phyloP scores from a whole-genome alignment of 345 rosid genomes.

The Gossypium ekmanianum region DNA sequence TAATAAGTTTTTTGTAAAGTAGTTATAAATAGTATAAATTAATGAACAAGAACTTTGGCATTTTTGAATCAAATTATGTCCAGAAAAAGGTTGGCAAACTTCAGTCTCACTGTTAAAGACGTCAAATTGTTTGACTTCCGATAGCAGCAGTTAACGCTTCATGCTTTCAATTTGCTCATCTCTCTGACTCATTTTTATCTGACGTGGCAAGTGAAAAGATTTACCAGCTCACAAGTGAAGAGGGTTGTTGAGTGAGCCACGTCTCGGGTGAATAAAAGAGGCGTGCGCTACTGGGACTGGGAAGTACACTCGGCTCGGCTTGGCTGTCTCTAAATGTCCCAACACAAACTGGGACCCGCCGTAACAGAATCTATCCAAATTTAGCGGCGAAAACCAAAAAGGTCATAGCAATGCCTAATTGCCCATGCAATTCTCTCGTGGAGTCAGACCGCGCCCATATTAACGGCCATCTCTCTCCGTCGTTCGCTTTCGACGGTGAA shows the following conservation, averaged over 20 bases:
- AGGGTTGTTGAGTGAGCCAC: constrained; percentile 19
- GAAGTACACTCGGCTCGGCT: constrained; percentile 11
- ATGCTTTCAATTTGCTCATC: not conserved
- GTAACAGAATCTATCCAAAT: constrained; percentile 39
- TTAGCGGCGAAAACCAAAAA: constrained; percentile 10
- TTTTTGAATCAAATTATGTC: too few relatives aligned
- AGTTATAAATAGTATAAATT: too few relatives aligned
- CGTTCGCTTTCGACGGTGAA: too few relatives aligned
- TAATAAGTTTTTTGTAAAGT: too few relatives aligned
- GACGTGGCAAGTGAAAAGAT: constrained; percentile 11
- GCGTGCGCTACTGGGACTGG: constrained; percentile 31
- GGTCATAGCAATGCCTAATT: not conserved
- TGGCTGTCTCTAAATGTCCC: constrained; percentile 43
- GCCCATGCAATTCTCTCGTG: too few relatives aligned
- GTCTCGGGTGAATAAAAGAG: constrained; percentile 35
- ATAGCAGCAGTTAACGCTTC: not conserved
- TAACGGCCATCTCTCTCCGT: too few relatives aligned
- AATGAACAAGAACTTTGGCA: too few relatives aligned
- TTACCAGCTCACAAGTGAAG: not conserved
- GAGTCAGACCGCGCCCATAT: too few relatives aligned
- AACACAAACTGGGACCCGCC: constrained; percentile 37
- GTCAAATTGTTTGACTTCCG: not conserved
- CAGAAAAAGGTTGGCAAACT: not conserved
- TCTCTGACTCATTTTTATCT: constrained; percentile 5
- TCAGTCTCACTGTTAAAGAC: not conserved